Evolutionary conservation across 306 rosid genomes (phyloP), one percentile per base, ranked within the genome.

Genomic region (Purshia tridentata): DNA sequence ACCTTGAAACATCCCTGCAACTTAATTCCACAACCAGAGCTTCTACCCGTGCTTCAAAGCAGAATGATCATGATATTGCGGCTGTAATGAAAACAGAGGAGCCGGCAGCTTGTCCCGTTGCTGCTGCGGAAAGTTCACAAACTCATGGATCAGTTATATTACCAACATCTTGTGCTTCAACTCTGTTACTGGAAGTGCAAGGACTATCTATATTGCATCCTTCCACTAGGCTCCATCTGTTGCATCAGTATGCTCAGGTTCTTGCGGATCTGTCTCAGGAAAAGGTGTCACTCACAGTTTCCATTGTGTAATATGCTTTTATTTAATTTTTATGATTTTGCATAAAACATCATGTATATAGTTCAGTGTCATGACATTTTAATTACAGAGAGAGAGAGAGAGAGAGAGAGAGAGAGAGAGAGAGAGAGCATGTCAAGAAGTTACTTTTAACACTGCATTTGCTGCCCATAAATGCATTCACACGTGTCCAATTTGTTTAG

Each of bases 251-350:
- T 68, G 77, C 83, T 78, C 86, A 81, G 79, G 84, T 84, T 83
- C 90, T 95, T 64, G 81, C 77, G 4, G 96, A 90, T 53, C 81
- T 95, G 47, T 84, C 97, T 0, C 83, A 77, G 76, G 93, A 95
- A 78, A 87, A 86, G 89, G 99, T 87, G 69, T 73, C 18, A 6
- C 39, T 11, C 50, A 9, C 15, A 54, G 39, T 54, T 61, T 61
- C 5, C 15, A 29, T 58, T 11, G 8, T n/a, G 29, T 23, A 15
- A 52, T 45, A 53, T 69, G 41, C 41, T 3, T 8, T 55, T 20
- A 8, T 8, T 55, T 20, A 29, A 29, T 29, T 29, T 18, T 19
- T 20, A 2, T 54, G 12, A 54, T 54, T 8, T 6, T 52, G 19
- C 23, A 64, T 54, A 9, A 6, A 23, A 45, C 18, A 35, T 50